Percentiles rank a stretch among this genome's conserved stretches.
Evolutionary conservation across 2,329 filamentous ascomycete species (phyloP).

Genomic region (Tetracladium maxilliforme): DNA sequence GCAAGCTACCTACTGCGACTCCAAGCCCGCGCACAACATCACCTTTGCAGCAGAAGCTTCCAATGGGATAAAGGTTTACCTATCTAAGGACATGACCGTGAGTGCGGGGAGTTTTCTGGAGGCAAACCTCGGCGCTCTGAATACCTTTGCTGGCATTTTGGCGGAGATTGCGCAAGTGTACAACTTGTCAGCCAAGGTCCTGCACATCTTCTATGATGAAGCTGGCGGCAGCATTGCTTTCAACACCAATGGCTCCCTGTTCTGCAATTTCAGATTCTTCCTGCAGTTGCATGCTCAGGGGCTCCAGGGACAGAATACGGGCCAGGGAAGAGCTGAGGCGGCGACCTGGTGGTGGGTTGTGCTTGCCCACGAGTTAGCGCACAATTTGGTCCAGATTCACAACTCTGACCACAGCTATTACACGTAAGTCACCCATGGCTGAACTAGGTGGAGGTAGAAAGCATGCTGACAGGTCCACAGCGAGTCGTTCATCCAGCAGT

Average conservation of each 20-base stretch:
- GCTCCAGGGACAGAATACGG: conserved; percentile 17
- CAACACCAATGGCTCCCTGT: conserved; percentile 74
- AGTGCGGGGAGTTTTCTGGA: conserved; percentile 42
- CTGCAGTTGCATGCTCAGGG: conserved; percentile 55
- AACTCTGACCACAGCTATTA: conserved; percentile 72
- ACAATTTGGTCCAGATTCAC: conserved; percentile 75
- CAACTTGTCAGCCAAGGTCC: conserved; percentile 45
- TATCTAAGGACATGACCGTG: conserved; percentile 36
- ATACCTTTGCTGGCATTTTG: conserved; percentile 54
- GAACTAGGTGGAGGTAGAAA: conserved; percentile 2
- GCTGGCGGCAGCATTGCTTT: conserved; percentile 77
- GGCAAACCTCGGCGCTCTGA: conserved; percentile 45
- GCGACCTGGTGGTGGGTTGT: conserved; percentile 87
- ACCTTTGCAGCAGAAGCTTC: conserved; percentile 53
- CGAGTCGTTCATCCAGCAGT: conserved; percentile 65
- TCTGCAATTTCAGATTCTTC: conserved; percentile 88
- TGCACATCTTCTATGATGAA: conserved; percentile 84
- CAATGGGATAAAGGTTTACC: conserved; percentile 60
- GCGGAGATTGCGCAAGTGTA: conserved; percentile 60
- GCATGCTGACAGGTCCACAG: conserved; percentile 19
- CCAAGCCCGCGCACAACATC: conserved; percentile 59
- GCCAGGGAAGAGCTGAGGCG: conserved; percentile 47
- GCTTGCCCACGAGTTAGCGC: conserved; percentile 88
- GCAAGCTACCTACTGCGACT: conserved; percentile 76
- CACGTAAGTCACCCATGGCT: conserved; percentile 32